phyloP scores from a whole-genome alignment of 768 basidiomycete genomes.

The Phylloporus sp. region DNA sequence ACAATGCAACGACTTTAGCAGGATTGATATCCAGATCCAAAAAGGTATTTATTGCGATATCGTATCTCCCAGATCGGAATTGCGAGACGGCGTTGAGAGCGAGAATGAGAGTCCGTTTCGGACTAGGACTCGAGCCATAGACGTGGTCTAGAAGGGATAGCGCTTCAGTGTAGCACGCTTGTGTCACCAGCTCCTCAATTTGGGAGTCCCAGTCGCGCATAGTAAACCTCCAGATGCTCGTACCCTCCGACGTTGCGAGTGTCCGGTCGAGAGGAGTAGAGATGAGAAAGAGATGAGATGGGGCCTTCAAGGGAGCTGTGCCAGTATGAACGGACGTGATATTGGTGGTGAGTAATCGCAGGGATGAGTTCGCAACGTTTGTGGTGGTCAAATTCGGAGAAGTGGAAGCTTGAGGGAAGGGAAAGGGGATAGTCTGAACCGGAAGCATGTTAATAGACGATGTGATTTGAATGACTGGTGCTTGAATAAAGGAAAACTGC shows the following conservation, averaged over 20 bases:
- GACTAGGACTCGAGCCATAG: conserved; percentile 7
- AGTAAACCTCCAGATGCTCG: conserved; percentile 67
- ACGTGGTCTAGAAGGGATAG: conserved; percentile 64
- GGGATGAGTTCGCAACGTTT: conserved; percentile 37
- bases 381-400: conserved; percentile 11
- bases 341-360: conserved; percentile 50
- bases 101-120: conserved; percentile 52
- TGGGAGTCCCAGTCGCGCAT: conserved; percentile 77
- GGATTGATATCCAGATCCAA: conserved; percentile 88
- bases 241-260: conserved; percentile 62
- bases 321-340: conserved; percentile 43
- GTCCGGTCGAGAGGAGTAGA: conserved; percentile 73
- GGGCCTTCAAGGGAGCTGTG: conserved; percentile 25
- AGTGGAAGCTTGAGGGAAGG: conserved; percentile 41
- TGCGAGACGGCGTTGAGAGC: conserved; percentile 75
- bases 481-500: conserved; percentile 40
- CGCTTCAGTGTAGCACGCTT: conserved; percentile 69
- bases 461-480: conserved; percentile 62
- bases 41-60: conserved; percentile 80
- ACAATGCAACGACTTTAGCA: conserved; percentile 88
- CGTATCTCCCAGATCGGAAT: conserved; percentile 65
- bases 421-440: conserved; percentile 61
- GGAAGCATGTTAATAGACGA: conserved; percentile 62
- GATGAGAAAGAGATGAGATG: conserved; percentile 52
- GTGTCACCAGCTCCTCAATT: conserved; percentile 74